Evolutionary conservation across 2,329 filamentous ascomycete genomes (phyloP), one percentile per base, ranked within the genome.

Genomic region (Pseudogymnoascus sp.): DNA sequence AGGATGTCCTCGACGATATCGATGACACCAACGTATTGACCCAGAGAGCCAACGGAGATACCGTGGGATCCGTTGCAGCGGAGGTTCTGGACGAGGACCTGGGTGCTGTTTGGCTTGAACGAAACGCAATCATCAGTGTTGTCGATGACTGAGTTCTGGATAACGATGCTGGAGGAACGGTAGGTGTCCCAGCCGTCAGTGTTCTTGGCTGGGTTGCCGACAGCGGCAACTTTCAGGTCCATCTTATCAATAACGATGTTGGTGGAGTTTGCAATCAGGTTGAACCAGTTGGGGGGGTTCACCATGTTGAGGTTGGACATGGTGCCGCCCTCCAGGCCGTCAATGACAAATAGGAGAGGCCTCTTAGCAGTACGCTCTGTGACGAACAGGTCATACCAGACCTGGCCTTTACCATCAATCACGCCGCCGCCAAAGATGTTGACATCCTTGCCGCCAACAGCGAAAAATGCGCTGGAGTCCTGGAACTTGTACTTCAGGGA

Each of bases 51-150:
- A n/a, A 90, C 85, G 8, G 82, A 86, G 67, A 90, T 89, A 40
- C 88, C 88, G 69, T 90, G 87, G 2, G 84, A 88, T 35, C 86
- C 86, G 69, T 86, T 87, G 74, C 87, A 90, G 64, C 78, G 75
- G 3, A 90, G 75, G 65, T 86, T 85, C 71, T 90, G 86, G 4
- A 90, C 81, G 3, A 90, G 73, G 6, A 90, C 82, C 66, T 88
- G 81, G 47, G 85, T 89, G 68, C 81, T 85, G 72, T 90, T 90
- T 16, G 87, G 87, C 74, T 90, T 90, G 79, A 90, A 90, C 0
- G 85, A 86, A 11, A 90, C 84, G 65, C 88, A 90, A 71, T 91
- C 84, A 70, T 89, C 86, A 37, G 83, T 84, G 67, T 88, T 88
- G 71, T 83, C 78, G 66, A 86, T 81, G 25, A 81, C 73, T 0